Base-by-base conservation (phyloP, 495 filamentous ascomycete genomes). In the Cercophora samala region DNA sequence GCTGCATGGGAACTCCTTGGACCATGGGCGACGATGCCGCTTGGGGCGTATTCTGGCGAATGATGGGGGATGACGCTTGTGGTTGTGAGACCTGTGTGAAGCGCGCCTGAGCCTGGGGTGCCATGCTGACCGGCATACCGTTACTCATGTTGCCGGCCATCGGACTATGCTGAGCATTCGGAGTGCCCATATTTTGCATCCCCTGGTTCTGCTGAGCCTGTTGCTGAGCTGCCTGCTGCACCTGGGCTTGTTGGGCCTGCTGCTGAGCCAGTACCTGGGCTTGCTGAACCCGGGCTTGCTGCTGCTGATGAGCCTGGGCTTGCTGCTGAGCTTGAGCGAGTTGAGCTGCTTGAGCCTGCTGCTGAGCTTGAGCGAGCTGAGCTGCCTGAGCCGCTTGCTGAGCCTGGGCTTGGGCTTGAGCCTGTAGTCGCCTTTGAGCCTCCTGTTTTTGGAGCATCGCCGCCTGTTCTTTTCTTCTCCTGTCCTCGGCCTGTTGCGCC, bases 21-120 rank as follows among this genome's bases (percentile, higher is more conserved):
- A 91, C 85, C 73, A 91, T 83, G 4, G 93, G 92, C 19, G 93
- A 95, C 22, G 91, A 92, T 64, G 85, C 86, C 51, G 81, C 86
- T 69, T 91, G 90, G 5, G 93, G 92, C 2, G 93, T 96, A 64
- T 88, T 87, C 60, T 93, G 89, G 37, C 91, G 85, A 58, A 91
- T 78, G 68, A 94, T 83, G 0, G 93, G 93, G 13, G 92, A 96
- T 5, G 91, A 93, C 29, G 87, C 86, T 61, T 87, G 87, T 6
- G 85, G 83, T 76, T 93, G 91, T 5, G 87, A 88, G 18, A 88
- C 84, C 65, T 85, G 82, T 13, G 78, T 70, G 69, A 85, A 84
- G 32, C 86, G 82, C 24, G 83, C 84, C 65, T 88, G 84, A 9
- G 84, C 76, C 62, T 89, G 87, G 19, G 78, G 77, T 68, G 83